Evolutionary conservation across 345 rosid species (phyloP).

Genomic region (Arabis hirsuta): DNA sequence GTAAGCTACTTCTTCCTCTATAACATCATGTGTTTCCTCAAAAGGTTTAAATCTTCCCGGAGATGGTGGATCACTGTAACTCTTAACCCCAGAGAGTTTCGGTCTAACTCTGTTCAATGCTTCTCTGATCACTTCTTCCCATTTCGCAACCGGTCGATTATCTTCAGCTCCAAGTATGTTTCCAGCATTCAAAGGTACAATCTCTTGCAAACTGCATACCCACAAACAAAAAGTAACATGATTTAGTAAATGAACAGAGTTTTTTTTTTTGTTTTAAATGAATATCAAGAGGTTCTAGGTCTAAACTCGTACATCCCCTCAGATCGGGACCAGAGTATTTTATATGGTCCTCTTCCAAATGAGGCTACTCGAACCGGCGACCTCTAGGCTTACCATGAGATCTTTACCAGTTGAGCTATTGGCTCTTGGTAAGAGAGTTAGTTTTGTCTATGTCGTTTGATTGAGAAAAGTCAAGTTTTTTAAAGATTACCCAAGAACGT

Average conservation of each 20-base stretch:
- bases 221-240: background rate
- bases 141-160: constrained; percentile 68
- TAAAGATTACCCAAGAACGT: constrained; percentile 66
- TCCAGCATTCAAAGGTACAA: constrained; percentile 92
- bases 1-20: constrained; percentile 73
- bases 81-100: constrained; percentile 53
- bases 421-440: background rate
- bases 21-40: constrained; percentile 64
- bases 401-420: too few species aligned
- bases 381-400: too few species aligned
- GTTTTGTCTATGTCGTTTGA: constrained; percentile 37
- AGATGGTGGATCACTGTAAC: constrained; percentile 93
- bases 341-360: too few species aligned
- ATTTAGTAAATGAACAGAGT: background rate
- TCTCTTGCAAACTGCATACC: constrained; percentile 77
- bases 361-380: too few species aligned
- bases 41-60: constrained; percentile 78
- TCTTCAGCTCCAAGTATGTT: constrained; percentile 97
- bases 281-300: too few species aligned
- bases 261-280: too few species aligned
- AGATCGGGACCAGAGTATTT: too few species aligned
- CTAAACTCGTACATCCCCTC: too few species aligned
- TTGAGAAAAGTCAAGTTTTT: constrained; percentile 23
- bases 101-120: constrained; percentile 67
- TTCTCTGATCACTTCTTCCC: constrained; percentile 89